Percentiles rank a stretch among this genome's conserved stretches.
Evolutionary conservation across 208 protist genomes (phyloP).

Genomic region (Trypanosoma cruzi): DNA sequence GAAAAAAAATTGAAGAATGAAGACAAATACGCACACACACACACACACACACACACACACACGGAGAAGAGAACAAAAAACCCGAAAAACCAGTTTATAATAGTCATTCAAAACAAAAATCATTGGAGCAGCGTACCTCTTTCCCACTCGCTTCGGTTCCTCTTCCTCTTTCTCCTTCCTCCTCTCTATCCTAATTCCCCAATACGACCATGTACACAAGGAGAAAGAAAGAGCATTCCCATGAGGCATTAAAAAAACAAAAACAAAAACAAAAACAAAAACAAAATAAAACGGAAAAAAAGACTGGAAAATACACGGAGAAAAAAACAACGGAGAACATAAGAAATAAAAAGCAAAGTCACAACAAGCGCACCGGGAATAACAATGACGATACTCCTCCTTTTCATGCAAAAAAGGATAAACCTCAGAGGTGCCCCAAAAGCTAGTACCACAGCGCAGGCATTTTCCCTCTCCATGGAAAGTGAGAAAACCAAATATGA

Average conservation of each 20-base stretch:
- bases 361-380: neutral
- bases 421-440: neutral
- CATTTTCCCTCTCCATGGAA: neutral
- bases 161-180: too few relatives aligned
- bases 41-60: neutral
- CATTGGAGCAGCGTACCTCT: too few relatives aligned
- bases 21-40: too few relatives aligned
- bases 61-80: neutral
- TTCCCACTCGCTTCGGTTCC: too few relatives aligned
- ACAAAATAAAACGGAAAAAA: constrained; percentile 15
- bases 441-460: neutral
- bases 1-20: too few relatives aligned
- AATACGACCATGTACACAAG: neutral
- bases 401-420: neutral
- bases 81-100: neutral
- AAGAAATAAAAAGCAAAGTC: neutral
- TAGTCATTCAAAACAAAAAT: neutral
- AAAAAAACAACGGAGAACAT: constrained; percentile 13
- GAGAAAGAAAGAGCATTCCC: neutral
- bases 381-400: neutral
- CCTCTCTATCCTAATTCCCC: neutral
- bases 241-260: constrained; percentile 7
- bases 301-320: neutral
- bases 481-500: neutral
- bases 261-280: neutral